Evolutionary conservation across 169 alveolate species (phyloP).

Genomic region (Plasmodium cynomolgi): DNA sequence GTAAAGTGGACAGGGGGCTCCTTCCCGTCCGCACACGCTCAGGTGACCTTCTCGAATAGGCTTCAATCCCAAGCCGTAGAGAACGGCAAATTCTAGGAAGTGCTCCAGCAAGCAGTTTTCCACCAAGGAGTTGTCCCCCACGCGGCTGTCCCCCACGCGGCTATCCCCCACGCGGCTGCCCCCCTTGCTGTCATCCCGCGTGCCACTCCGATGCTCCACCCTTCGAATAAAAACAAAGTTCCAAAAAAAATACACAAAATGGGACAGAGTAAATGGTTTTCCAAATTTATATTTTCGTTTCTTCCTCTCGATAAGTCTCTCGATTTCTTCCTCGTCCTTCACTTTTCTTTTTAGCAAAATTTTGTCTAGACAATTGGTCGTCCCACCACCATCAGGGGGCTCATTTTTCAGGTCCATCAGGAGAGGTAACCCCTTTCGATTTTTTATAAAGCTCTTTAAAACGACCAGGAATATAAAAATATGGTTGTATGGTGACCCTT

Average conservation of each 20-base stretch:
- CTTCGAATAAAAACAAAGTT: constrained; percentile 8
- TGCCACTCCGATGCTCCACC: background rate
- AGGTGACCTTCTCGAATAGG: background rate
- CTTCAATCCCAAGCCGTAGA: background rate
- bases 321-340: background rate
- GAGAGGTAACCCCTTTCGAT: constrained; percentile 16
- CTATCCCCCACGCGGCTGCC: no score
- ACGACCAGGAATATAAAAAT: constrained; percentile 20
- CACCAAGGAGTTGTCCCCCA: no score
- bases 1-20: background rate
- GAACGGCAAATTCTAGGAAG: constrained; percentile 5
- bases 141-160: no score
- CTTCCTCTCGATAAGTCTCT: constrained; percentile 11
- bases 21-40: background rate
- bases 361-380: background rate
- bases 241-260: constrained; percentile 25
- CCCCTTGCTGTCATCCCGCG: no score
- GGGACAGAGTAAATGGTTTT: constrained; percentile 8
- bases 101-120: background rate
- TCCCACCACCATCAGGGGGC: background rate
- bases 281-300: constrained; percentile 27
- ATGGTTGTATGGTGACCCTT: background rate
- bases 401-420: background rate
- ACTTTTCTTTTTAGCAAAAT: constrained; percentile 17
- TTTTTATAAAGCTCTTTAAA: constrained; percentile 55